A percentile compares a stretch with the other conserved stretches of the same genome.
Evolutionary conservation across 805 yeast genomes (phyloP).

Genomic region (Kuraishia ogatae): DNA sequence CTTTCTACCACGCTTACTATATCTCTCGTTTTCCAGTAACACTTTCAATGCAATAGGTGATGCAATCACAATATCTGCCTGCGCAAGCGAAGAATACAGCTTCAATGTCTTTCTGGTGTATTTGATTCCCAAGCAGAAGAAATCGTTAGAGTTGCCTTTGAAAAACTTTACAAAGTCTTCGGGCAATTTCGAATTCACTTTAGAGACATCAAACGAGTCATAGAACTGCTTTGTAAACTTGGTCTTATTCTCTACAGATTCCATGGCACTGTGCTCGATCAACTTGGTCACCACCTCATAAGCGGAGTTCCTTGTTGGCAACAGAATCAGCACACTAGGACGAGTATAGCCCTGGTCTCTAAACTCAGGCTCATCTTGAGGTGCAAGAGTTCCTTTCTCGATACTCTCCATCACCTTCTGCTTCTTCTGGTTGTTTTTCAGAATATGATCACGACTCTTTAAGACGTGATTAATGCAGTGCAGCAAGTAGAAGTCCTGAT

Average conservation of each 20-base stretch:
- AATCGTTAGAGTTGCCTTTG: conserved; percentile 86
- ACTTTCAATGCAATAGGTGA: conserved; percentile 86
- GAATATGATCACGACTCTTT: conserved; percentile 79
- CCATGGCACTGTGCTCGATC: conserved; percentile 53
- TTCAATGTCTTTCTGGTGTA: conserved; percentile 83
- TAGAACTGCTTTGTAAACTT: conserved; percentile 68
- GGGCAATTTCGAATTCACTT: conserved; percentile 50
- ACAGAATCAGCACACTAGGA: conserved; percentile 74
- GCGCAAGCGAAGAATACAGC: conserved; percentile 74
- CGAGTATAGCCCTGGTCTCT: conserved; percentile 95
- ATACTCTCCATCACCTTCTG: conserved; percentile 26
- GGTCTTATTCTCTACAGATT: conserved; percentile 72
- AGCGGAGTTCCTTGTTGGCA: conserved; percentile 80
- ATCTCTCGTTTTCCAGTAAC: conserved; percentile 52
- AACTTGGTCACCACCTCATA: conserved; percentile 58
- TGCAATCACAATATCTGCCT: conserved; percentile 80
- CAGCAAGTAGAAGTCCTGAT: conserved; percentile 55
- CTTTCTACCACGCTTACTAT: conserved; percentile 34
- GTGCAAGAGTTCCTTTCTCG: conserved; percentile 23
- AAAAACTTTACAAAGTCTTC: conserved; percentile 74
- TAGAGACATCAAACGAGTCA: conserved; percentile 27
- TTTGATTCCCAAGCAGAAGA: conserved; percentile 85
- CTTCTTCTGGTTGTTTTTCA: conserved; percentile 64
- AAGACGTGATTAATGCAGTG: conserved; percentile 78
- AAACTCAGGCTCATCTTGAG: conserved; percentile 43